Percentiles rank a stretch among this genome's conserved stretches.
These are phyloP conservation scores for Entomortierella beljakovae DNA, from an alignment of 192 early-diverging fungal species.

Conservation along the genomic window DNA sequence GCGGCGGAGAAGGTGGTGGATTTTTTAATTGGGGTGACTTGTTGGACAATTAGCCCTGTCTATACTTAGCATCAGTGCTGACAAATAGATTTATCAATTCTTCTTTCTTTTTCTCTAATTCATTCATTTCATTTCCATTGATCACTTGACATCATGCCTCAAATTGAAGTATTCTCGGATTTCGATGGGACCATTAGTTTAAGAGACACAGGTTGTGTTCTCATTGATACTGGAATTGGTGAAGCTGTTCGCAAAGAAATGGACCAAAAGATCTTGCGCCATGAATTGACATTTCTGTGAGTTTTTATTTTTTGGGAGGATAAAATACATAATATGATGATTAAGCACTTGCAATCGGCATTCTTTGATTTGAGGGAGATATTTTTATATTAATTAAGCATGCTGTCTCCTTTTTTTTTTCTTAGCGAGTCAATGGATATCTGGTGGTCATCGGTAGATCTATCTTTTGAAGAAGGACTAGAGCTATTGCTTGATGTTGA, in stretches of 20 bases:
- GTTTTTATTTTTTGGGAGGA: not conserved
- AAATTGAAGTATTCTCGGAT: conserved; percentile 64
- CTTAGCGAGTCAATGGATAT: conserved; percentile 38
- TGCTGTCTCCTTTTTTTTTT: not conserved
- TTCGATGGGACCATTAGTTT: conserved; percentile 67
- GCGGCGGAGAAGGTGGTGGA: conserved; percentile 20
- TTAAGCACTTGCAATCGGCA: too few species aligned
- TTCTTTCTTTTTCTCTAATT: not conserved
- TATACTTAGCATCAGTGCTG: not conserved
- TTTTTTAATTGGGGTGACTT: conserved; percentile 41
- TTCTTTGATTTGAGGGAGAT: too few species aligned
- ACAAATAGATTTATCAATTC: not conserved
- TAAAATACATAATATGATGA: not conserved
- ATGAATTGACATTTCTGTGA: conserved; percentile 59
- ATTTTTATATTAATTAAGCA: not conserved
- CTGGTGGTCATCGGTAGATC: conserved; percentile 33
- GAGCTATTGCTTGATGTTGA: conserved; percentile 45
- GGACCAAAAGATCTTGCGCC: conserved; percentile 56
- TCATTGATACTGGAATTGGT: conserved; percentile 64
- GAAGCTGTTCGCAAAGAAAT: conserved; percentile 48
- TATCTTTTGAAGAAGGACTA: conserved; percentile 30
- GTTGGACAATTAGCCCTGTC: conserved; percentile 11
- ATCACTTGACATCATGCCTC: conserved; percentile 23
- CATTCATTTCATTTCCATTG: not conserved
- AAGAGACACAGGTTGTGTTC: conserved; percentile 60